A percentile compares a stretch with the other conserved stretches of the same genome.
phyloP scores from a whole-genome alignment of 352 stramenopile genomes.

The Pythium periplocum region DNA sequence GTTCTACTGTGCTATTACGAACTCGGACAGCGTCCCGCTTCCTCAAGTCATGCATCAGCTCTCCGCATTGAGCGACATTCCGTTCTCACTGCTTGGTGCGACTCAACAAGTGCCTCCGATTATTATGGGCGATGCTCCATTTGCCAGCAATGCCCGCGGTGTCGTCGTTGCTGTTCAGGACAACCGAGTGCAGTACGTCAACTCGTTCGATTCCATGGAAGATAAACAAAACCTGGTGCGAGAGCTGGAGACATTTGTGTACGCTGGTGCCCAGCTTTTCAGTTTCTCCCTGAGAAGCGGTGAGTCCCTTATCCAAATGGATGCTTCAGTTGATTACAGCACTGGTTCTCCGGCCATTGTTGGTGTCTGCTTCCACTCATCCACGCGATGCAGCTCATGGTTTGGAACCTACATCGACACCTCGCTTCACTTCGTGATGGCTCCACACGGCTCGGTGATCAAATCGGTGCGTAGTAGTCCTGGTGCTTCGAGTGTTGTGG shows the following conservation, averaged over 20 bases:
- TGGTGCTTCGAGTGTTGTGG: slow-evolving; percentile 26
- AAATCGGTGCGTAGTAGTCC: slow-evolving; percentile 20
- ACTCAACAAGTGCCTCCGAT: too few species aligned
- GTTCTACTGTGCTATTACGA: slow-evolving; percentile 18
- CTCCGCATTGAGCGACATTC: background rate
- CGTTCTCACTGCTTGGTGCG: background rate
- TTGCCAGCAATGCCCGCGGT: slow-evolving; percentile 3
- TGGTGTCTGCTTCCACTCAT: slow-evolving; percentile 64
- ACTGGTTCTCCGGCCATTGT: slow-evolving; percentile 17
- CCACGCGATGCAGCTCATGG: slow-evolving; percentile 46
- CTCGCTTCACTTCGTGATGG: slow-evolving; percentile 37
- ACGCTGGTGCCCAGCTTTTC: slow-evolving; percentile 26
- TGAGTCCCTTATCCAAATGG: slow-evolving; percentile 46
- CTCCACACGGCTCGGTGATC: slow-evolving; percentile 25
- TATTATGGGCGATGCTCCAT: too few species aligned
- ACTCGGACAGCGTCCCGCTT: background rate
- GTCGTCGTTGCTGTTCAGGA: slow-evolving; percentile 18
- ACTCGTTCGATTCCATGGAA: slow-evolving; percentile 7
- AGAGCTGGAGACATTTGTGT: slow-evolving; percentile 11
- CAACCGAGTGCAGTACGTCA: slow-evolving; percentile 12
- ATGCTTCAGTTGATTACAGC: slow-evolving; percentile 24
- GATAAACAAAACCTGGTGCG: background rate
- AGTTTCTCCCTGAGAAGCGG: slow-evolving; percentile 25
- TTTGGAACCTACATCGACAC: slow-evolving; percentile 33
- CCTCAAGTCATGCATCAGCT: background rate